Evolutionary conservation across 805 yeast species (phyloP), one percentile per base, ranked within the genome.

Genomic region (Ogataea paradorogensis): DNA sequence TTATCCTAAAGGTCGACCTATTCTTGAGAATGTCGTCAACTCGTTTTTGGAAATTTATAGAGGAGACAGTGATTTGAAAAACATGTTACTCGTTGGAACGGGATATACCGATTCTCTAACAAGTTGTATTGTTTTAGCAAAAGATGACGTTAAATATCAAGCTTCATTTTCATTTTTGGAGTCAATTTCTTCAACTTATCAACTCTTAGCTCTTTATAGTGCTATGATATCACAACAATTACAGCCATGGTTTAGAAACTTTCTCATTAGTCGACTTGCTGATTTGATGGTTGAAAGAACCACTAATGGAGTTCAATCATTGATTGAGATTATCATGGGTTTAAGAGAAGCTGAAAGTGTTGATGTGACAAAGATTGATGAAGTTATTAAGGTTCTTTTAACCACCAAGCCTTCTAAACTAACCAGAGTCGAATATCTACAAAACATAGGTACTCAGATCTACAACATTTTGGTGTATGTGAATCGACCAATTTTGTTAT

Each of bases 271-370:
- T 0, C 66, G 71, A 33, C 65, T 91, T 3, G 73, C 82, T 0
- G 45, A 58, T 3, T 60, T 87, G 20, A 83, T 84, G 1, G 56
- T 76, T 15, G 59, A 70, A 30, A 71, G 95, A 16, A 27, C 46
- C 21, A 59, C 72, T 2, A 58, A 61, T 1, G 97, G 98, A 0
- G 78, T 93, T 2, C 62, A 75, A 21, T 71, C 89, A 2, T 61
- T 91, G 35, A 70, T 89, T 21, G 97, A 91, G 59, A 78, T 85
- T 46, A 69, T 85, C 0, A 66, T 84, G 10, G 95, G 95, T 0
- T 66, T 85, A 18, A 67, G 96, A 41, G 95, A 87, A 29, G 70
- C 72, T 38, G 91, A 83, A 40, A 80, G 78, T 9, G 61, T 88
- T 10, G 80, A 80, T 46, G 61, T 80, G n/a, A 78, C 76, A 23